Evolutionary conservation across 441 rosid genomes (phyloP), one percentile per base, ranked within the genome.

Genomic region (Oxalis stricta): DNA sequence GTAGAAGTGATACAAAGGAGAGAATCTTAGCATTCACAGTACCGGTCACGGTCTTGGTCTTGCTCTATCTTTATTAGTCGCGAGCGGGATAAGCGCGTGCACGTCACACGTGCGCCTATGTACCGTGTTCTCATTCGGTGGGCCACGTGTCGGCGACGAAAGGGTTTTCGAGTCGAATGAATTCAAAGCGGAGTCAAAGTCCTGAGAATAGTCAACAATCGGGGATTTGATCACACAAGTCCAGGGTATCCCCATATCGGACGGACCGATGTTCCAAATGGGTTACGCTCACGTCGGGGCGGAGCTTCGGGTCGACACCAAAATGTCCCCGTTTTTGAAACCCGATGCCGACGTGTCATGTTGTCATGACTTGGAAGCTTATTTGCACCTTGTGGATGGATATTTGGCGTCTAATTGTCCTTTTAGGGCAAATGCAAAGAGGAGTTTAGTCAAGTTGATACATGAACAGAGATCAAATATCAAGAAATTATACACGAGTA

Each of bases 361-460:
- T 46, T 80, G 89, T 9, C 84, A 80, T 23, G 89, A 80, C 54
- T 37, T 80, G 30, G 89, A 80, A 39, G 84, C 84, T 6, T 80
- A 80, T 31, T 38, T 80, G 21, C 89, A 80, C 48, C 44, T 89
- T 38, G 98, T 89, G n/a, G 98, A 89, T 18, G 98, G 98, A n/a
- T 89, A 71, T 40, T 48, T 68, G 28, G 80, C 82, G 10, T 63
- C 89, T 0, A 61, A 89, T 33, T 80, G 96, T 55, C 98, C 98
- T 2, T 89, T 89, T 35, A 75, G 96, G 42, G 52, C 78, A 24
- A 89, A 82, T 16, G 98, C 98, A 0, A 89, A 89, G 73, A 66
- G 98, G 28, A 89, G 98, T 60, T 52, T 89, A 18, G 71, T 68
- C 34, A 85, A 72, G 62, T 50, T 89, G 58, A 31, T 89, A 7